Evolutionary conservation across 441 rosid species (phyloP).

Genomic region (Pelargonium myrrhifolium): DNA sequence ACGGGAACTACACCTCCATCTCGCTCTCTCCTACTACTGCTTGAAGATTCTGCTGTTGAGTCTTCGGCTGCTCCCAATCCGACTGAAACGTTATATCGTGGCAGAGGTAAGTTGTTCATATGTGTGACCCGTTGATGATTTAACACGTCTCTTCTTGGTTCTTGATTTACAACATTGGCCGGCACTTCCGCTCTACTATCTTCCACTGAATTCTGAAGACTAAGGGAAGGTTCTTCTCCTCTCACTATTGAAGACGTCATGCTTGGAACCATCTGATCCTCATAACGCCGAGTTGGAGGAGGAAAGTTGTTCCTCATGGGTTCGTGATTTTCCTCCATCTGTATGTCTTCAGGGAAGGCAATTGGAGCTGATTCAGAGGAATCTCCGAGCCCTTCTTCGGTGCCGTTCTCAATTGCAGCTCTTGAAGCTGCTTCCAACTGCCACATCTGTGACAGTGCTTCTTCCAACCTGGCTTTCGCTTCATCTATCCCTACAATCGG

Average conservation of each 20-base stretch:
- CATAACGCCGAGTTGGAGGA: constrained; percentile 35
- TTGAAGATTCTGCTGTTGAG: constrained; percentile 86
- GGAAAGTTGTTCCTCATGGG: constrained; percentile 48
- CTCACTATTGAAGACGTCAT: constrained; percentile 67
- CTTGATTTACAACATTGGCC: constrained; percentile 43
- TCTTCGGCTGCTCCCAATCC: constrained; percentile 55
- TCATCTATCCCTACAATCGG: constrained; percentile 81
- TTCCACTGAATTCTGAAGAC: constrained; percentile 41
- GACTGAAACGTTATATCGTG: constrained; percentile 27
- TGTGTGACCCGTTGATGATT: constrained; percentile 31
- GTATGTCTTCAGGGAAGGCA: constrained; percentile 66
- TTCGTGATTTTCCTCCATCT: constrained; percentile 70
- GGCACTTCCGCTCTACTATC: constrained; percentile 82
- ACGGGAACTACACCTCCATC: constrained; percentile 89
- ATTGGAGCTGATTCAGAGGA: constrained; percentile 55
- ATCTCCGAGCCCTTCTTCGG: constrained; percentile 97
- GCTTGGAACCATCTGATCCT: constrained; percentile 98
- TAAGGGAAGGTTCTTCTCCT: constrained; percentile 55
- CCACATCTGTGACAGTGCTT: constrained; percentile 87
- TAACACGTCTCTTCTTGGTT: constrained; percentile 37
- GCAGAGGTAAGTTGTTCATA: constrained; percentile 28
- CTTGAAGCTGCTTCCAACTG: constrained; percentile 89
- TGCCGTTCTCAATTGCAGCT: constrained; percentile 83
- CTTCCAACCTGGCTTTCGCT: constrained; percentile 72
- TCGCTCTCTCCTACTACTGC: constrained; percentile 65